Evolutionary conservation across 495 filamentous ascomycete genomes (phyloP), one percentile per base, ranked within the genome.

Genomic region (Sabuloglossum arenarium): DNA sequence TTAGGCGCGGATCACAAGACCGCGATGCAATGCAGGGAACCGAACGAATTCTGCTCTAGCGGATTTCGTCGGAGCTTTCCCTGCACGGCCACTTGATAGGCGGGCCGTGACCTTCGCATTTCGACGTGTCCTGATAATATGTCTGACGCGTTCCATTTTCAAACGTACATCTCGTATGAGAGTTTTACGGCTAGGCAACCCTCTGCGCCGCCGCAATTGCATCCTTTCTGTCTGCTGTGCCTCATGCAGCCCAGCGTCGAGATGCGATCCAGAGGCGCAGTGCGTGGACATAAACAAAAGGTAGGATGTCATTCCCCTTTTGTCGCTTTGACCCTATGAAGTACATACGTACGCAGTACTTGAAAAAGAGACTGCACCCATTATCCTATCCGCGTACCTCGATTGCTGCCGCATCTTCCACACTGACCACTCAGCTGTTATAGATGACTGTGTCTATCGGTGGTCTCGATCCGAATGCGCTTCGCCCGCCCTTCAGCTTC

Each of bases 1-100:
- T 29, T 51, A 51, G 47, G 28, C 47, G 47, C 47, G 47, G n/a
- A 51, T 51, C 47, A 51, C 24, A 51, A 3, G 47, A 51, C 21
- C 28, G 24, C 1, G 28, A 51, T 8, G 16, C 16, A 6, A n/a
- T 46, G 42, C 42, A 14, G 42, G 16, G 5, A 6, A 21, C 0
- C 16, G 23, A 28, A 23, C 24, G 47, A 23, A 11, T 30, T 27
- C 23, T 23, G n/a, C 47, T 21, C 6, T 32, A 32, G 30, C 30
- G 30, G 3, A 9, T 43, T 21, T 16, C 39, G 39, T 43, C 39
- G 39, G 39, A 43, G 39, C 39, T 3, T 43, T 43, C 39, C 39
- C 39, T 43, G 39, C 39, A 21, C 39, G 4, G 30, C 16, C 5
- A 4, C n/a, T 12, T 43, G 39, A 43, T 43, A 43, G 39, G 39